Evolutionary conservation across 805 yeast genomes (phyloP).

Genomic region (Blastobotrys chiropterorum): DNA sequence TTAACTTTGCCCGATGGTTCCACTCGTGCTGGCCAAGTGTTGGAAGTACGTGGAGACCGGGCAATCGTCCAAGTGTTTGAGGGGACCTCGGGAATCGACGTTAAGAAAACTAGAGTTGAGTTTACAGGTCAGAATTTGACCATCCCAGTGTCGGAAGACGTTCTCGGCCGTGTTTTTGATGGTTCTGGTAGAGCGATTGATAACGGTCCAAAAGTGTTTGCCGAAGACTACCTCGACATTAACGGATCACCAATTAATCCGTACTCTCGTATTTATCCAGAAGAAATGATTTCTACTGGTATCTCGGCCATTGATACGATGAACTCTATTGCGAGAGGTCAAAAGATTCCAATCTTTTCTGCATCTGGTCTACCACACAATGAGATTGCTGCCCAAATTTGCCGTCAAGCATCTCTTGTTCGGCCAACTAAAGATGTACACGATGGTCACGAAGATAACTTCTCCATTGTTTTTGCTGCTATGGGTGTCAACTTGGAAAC

Average conservation of each 20-base stretch:
- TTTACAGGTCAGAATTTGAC: constrained; percentile 92
- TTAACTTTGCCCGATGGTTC: constrained; percentile 95
- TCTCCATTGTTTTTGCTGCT: constrained; percentile 98
- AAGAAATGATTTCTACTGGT: constrained; percentile 99
- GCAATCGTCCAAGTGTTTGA: constrained; percentile 99
- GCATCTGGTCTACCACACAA: constrained; percentile 99
- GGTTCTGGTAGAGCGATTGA: constrained; percentile 99
- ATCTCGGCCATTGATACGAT: constrained; percentile 96
- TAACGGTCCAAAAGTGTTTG: constrained; percentile 96
- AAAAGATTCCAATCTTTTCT: constrained; percentile 97
- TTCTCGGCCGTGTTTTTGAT: constrained; percentile 95
- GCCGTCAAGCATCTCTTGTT: constrained; percentile 99
- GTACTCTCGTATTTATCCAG: constrained; percentile 96
- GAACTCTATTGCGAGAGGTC: constrained; percentile 99
- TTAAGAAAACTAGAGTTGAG: constrained; percentile 93
- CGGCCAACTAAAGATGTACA: constrained; percentile 99
- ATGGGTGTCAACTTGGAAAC: constrained; percentile 99
- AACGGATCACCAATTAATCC: constrained; percentile 99
- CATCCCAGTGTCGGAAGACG: constrained; percentile 93
- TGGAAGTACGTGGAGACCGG: constrained; percentile 94
- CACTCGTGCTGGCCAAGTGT: constrained; percentile 92
- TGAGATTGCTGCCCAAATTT: constrained; percentile 99
- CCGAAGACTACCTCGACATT: constrained; percentile 96
- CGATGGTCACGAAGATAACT: constrained; percentile 99
- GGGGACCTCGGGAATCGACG: constrained; percentile 98